phyloP scores from a whole-genome alignment of 1,284 basidiomycete species.

The Fomitopsis pinicola region DNA sequence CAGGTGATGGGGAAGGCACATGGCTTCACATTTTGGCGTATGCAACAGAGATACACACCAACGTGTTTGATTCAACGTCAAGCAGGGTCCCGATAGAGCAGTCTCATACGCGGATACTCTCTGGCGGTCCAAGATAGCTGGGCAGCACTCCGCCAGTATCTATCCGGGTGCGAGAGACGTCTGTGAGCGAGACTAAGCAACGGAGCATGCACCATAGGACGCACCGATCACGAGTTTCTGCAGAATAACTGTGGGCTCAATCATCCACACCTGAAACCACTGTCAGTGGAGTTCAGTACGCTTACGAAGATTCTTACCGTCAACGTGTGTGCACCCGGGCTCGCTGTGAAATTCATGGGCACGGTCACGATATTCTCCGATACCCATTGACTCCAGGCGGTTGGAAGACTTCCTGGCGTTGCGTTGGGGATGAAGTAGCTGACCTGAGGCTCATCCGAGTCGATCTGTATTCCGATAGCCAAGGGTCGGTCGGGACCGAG shows the following conservation, averaged over 20 bases:
- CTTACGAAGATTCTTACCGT: constrained; percentile 32
- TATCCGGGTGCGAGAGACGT: constrained; percentile 13
- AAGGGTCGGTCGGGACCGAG: constrained; percentile 50
- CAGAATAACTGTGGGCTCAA: constrained; percentile 57
- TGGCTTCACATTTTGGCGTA: no score
- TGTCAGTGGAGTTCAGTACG: not conserved
- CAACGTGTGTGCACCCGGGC: constrained; percentile 52
- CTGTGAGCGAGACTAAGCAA: not conserved
- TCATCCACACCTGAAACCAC: constrained; percentile 43
- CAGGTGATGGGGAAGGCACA: no score
- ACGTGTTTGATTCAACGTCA: not conserved
- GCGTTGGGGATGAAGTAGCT: constrained; percentile 50
- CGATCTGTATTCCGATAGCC: constrained; percentile 53
- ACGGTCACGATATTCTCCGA: constrained; percentile 43
- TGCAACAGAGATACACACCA: not conserved
- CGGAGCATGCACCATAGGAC: constrained; percentile 13
- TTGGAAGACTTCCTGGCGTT: constrained; percentile 46
- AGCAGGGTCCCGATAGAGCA: not conserved
- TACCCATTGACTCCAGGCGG: constrained; percentile 49
- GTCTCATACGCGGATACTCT: constrained; percentile 36
- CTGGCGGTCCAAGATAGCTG: constrained; percentile 61
- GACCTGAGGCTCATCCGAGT: constrained; percentile 38
- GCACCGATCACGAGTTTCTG: constrained; percentile 59
- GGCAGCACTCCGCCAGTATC: constrained; percentile 51
- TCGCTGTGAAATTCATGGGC: constrained; percentile 31